Evolutionary conservation across 1,139 yeast genomes (phyloP).

Genomic region (Meyerozyma elateridarum): DNA sequence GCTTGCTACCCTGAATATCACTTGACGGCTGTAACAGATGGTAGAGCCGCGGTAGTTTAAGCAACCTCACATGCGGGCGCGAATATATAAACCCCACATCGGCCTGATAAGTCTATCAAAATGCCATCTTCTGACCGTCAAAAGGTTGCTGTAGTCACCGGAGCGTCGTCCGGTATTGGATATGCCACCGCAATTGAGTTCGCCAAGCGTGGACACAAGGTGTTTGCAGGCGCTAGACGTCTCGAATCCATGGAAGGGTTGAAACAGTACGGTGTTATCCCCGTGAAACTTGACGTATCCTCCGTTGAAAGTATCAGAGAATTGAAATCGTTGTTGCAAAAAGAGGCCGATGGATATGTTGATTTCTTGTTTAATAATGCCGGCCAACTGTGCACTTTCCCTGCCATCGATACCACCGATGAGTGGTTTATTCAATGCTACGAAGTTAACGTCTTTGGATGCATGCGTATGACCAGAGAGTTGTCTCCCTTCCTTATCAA

Average conservation of each 20-base stretch:
- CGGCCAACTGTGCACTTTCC: constrained; percentile 61
- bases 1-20: neutral
- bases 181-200: constrained; percentile 61
- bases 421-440: constrained; percentile 51
- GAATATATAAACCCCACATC: too few relatives aligned
- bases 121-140: constrained; percentile 7
- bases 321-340: constrained; percentile 22
- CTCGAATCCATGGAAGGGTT: constrained; percentile 57
- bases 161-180: constrained; percentile 83
- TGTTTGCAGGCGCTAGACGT: constrained; percentile 73
- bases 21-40: neutral
- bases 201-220: constrained; percentile 57
- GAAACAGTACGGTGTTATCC: constrained; percentile 31
- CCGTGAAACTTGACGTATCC: constrained; percentile 47
- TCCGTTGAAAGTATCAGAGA: constrained; percentile 47
- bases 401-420: constrained; percentile 55
- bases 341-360: constrained; percentile 17
- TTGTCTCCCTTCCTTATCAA: constrained; percentile 54
- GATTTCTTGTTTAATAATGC: constrained; percentile 15
- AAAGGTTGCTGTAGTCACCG: constrained; percentile 61
- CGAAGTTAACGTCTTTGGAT: constrained; percentile 68
- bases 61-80: too few relatives aligned
- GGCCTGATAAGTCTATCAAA: too few relatives aligned
- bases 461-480: constrained; percentile 59
- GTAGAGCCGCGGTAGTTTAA: too few relatives aligned